Base-by-base conservation (phyloP, 2,329 filamentous ascomycete species). In the Monosporascus sp. region DNA sequence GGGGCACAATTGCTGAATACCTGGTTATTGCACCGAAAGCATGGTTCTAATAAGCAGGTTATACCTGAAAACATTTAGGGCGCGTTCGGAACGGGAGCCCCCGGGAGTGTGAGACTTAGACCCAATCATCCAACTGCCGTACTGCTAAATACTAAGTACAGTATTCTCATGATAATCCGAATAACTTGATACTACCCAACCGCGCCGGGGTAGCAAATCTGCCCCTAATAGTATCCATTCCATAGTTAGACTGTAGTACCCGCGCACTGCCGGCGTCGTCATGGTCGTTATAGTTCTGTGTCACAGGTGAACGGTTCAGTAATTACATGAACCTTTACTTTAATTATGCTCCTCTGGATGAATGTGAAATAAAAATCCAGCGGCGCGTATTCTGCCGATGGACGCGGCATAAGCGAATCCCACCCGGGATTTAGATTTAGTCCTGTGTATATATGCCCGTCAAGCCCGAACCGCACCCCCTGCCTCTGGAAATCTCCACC, bases 91-190 rank as follows among this genome's bases (percentile, higher is more conserved):
- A 56, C 57, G 57, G 59, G 48, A 41, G 39, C 24, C 50, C 41
- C 60, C 58, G 59, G 54, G 50, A 47, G 45, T 52, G 51, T 14
- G 55, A 39, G 50, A 54, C 48, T 52, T 25, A 44, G 52, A 57
- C 41, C 58, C 60, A 63, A 63, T 63, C 60, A 62, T 55, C 54
- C 47, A 63, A 63, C 56, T 63, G 60, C 60, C 60, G 60, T 53
- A 53, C 57, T 49, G 41, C 49, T 54, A 51, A 27, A 11, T 31
- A 9, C 4, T 14, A 5, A 31, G 27, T 31, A 46, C 50, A 24
- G 53, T 41, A 9, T 37, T 54, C 22, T 54, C 36, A 37, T 52
- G 25, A 51, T 38, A 46, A 34, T 45, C 44, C 37, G 39, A 51
- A 57, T 57, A 48, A 51, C 50, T 53, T 51, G 42, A 50, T 53